Percentiles rank a stretch among this genome's conserved stretches.
phyloP scores from a whole-genome alignment of 2,329 filamentous ascomycete species.

The Penicillium polonicum region DNA sequence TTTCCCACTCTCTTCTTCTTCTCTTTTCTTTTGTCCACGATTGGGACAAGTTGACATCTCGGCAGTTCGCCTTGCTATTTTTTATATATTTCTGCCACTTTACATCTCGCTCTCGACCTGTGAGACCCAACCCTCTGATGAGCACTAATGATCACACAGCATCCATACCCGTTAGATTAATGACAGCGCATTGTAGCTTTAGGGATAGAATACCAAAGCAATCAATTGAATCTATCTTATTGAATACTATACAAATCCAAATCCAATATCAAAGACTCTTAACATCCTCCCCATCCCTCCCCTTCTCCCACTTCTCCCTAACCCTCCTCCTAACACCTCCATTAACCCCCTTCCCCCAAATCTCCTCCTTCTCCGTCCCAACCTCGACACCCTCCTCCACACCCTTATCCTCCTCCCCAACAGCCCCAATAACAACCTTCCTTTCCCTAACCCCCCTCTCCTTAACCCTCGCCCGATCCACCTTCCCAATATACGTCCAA shows the following conservation, averaged over 20 bases:
- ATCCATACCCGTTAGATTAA: conserved; percentile 30
- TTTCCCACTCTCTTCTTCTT: neutral
- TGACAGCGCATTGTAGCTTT: conserved; percentile 24
- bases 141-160: conserved; percentile 27
- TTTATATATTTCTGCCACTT: conserved; percentile 31
- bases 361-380: conserved; percentile 20
- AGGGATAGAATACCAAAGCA: conserved; percentile 19
- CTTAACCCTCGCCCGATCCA: conserved; percentile 39
- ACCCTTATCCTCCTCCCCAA: conserved; percentile 1
- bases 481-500: conserved; percentile 47
- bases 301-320: conserved; percentile 27
- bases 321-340: conserved; percentile 22
- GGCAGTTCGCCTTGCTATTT: conserved; percentile 31
- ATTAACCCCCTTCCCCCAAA: conserved; percentile 26
- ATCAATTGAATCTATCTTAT: neutral
- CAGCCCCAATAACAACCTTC: conserved; percentile 26
- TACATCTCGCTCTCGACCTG: conserved; percentile 19
- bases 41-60: conserved; percentile 13
- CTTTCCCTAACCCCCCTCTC: conserved; percentile 41
- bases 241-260: neutral
- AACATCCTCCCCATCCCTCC: conserved; percentile 13
- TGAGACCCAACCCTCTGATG: conserved; percentile 14
- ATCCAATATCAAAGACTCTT: neutral
- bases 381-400: neutral
- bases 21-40: conserved; percentile 10